phyloP scores from a whole-genome alignment of 2,329 filamentous ascomycete species.

The Pyricularia pennisetigena region DNA sequence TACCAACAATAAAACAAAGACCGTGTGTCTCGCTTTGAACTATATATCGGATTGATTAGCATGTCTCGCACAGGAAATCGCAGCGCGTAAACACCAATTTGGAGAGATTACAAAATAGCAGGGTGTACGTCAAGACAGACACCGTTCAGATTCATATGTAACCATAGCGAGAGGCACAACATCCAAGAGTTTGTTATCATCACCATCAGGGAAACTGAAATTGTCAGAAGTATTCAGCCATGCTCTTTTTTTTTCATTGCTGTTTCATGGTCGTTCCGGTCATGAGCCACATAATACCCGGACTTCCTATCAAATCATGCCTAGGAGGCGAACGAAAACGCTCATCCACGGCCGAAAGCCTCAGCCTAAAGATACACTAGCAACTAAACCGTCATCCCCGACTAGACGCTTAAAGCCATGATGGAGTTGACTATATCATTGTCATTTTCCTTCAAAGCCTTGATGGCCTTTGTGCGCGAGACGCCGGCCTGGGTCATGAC shows the following conservation, averaged over 20 bases:
- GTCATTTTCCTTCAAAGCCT: slow-evolving; percentile 97
- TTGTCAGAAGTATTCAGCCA: neutral
- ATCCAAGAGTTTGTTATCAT: neutral
- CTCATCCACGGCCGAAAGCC: neutral
- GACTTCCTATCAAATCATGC: neutral
- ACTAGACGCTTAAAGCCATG: slow-evolving; percentile 84
- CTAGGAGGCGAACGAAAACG: neutral
- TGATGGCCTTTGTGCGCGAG: slow-evolving; percentile 96
- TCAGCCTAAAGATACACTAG: neutral
- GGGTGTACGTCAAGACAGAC: neutral
- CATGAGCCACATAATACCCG: neutral
- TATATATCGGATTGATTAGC: neutral
- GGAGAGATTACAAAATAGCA: neutral
- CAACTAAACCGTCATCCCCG: neutral
- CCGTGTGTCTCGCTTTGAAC: neutral
- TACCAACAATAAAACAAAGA: neutral
- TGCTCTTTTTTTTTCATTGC: neutral
- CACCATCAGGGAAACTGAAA: neutral
- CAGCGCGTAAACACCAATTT: neutral
- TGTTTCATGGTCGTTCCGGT: neutral
- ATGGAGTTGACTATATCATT: slow-evolving; percentile 99
- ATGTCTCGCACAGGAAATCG: neutral
- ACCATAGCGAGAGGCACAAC: neutral
- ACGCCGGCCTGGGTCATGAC: slow-evolving; percentile 98
- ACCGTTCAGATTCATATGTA: neutral